Percentiles rank a stretch among this genome's conserved stretches.
phyloP scores from a whole-genome alignment of 129 eudicot genomes.

The Escallonia rubra region DNA sequence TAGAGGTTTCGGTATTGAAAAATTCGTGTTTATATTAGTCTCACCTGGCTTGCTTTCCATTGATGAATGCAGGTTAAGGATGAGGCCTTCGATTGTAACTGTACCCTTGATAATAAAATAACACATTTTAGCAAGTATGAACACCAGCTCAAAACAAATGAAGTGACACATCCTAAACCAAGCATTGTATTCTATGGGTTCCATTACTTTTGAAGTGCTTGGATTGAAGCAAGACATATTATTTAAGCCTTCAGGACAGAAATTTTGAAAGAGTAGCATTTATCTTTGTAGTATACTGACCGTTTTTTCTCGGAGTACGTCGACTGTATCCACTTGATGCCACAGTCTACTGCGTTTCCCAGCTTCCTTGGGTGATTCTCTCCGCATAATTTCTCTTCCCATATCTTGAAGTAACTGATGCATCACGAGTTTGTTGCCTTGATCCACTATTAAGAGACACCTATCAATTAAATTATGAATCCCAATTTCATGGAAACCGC shows the following conservation, averaged over 20 bases:
- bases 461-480: conserved; percentile 23
- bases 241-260: too few species aligned
- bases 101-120: conserved; percentile 21
- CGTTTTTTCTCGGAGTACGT: conserved; percentile 20
- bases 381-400: conserved; percentile 19
- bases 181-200: too few species aligned
- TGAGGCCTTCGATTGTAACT: conserved; percentile 19
- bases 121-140: neutral
- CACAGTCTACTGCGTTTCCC: conserved; percentile 23
- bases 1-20: too few species aligned
- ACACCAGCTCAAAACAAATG: neutral
- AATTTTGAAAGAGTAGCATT: too few species aligned
- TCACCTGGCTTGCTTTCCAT: too few species aligned
- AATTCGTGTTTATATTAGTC: too few species aligned
- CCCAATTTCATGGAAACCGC: conserved; percentile 17
- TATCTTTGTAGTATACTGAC: conserved; percentile 8
- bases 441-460: conserved; percentile 13
- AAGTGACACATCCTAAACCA: neutral
- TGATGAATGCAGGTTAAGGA: conserved; percentile 14
- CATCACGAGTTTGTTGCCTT: conserved; percentile 15
- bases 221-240: too few species aligned
- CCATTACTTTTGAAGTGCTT: too few species aligned
- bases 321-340: conserved; percentile 16
- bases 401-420: too few species aligned
- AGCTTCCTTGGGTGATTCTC: conserved; percentile 21